Base-by-base conservation (phyloP, 495 filamentous ascomycete species). In the Antarctomyces pellizariae region DNA sequence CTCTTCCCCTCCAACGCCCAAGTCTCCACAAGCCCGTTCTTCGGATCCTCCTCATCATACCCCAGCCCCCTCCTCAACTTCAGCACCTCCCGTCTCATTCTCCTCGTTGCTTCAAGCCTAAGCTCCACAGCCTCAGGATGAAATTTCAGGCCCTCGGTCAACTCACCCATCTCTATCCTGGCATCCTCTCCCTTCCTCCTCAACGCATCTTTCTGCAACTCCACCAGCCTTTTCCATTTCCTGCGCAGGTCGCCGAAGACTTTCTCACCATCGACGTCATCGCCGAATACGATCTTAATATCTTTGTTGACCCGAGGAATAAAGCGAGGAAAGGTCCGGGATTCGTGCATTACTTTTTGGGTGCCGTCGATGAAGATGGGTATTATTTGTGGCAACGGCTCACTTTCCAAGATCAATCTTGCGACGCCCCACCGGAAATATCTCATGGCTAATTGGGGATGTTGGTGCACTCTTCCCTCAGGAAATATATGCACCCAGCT, bases 401-500 rank as follows among this genome's bases (percentile, higher is more conserved):
- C 75, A 25, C 71, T 54, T 45, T 97, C 86, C 6, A 97, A 59
- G 27, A 97, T 84, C 19, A 92, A 52, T 1, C 86, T 65, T 3
- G 83, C 73, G 4, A 93, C 54, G 4, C 86, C 86, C 86, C 86
- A 97, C 47, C 86, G 90, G 63, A 92, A 92, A 53, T 97, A 97
- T 7, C 84, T 74, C 64, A 93, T 72, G 18, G 67, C 64, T 35
- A 70, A 67, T 16, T 57, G 46, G 2, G 74, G 66, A 30, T 82
- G 67, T 52, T 97, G 86, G 49, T 95, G 83, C 13, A 92, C 75
- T 36, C 71, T 72, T 8, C 80, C 86, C 48, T 97, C 86, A 18
- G 86, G 86, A 50, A 93, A 97, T 22, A 95, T 73, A 49, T 97
- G 86, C 2, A 95, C 53, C 86, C 84, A 93, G 20, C 59, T 57